Evolutionary conservation across 2,329 filamentous ascomycete genomes (phyloP), one percentile per base, ranked within the genome.

Genomic region (Fusarium equiseti): DNA sequence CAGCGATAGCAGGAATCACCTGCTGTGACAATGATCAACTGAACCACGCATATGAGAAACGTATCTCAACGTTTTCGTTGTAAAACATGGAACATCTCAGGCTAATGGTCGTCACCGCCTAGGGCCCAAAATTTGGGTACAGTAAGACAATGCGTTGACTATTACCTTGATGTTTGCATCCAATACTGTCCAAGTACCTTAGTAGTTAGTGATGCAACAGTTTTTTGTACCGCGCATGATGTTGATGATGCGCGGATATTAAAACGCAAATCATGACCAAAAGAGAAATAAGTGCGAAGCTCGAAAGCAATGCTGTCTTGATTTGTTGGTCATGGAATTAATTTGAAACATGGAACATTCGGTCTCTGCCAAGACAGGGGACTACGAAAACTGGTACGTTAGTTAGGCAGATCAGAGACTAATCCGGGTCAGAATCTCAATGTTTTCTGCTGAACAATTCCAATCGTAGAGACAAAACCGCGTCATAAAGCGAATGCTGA

Each of bases 311-410:
- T 31, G 16, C 26, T 27, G 42, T 24, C 26, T 11, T 66, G 50
- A 26, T 32, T 50, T 38, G 24, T 54, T 55, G 59, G 60, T 68
- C 63, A 58, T 65, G 46, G 20, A 20, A 44, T 54, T 58, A 49
- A 71, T 65, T 59, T 68, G 63, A 61, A 71, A 71, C 68, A 60
- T 68, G 51, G 63, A 65, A 68, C 55, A 70, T 54, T 31, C 48
- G 66, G 56, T 45, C 43, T 52, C 45, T 54, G 45, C 60, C 51
- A 44, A 38, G 61, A 38, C 45, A 63, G 35, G 56, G 63, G 45
- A 35, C 57, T 49, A 15, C 22, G 20, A 64, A 64, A 26, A 50
- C 46, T 56, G 56, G 22, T 20, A 43, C 51, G 40, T 60, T 22
- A 26, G 44, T 64, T 20, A 27, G 52, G 22, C n/a, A 43, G 59